Evolutionary conservation across 208 protist genomes (phyloP).

Genomic region (Trypanosoma theileri): DNA sequence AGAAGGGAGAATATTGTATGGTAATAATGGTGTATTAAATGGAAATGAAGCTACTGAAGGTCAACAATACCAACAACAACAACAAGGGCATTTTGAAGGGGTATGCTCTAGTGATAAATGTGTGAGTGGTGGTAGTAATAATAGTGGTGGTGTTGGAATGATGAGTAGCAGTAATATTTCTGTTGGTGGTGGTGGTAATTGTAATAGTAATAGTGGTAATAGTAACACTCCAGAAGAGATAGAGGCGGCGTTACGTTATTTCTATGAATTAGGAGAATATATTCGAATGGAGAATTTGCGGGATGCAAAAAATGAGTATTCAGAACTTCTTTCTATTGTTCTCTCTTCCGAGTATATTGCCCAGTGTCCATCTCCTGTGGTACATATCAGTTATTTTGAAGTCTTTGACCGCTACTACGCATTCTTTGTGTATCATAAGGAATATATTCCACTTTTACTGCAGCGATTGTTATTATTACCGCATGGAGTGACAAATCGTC

Average conservation of each 20-base stretch:
- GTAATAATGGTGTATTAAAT: not conserved
- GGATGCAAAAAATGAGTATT: conserved; percentile 36
- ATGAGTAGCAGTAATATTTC: conserved; percentile 2
- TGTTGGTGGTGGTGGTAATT: not conserved
- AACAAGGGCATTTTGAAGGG: not conserved
- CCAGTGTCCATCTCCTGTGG: conserved; percentile 27
- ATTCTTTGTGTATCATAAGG: conserved; percentile 66
- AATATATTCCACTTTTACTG: conserved; percentile 58
- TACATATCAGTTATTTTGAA: conserved; percentile 83
- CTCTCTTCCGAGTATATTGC: conserved; percentile 45
- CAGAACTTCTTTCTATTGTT: conserved; percentile 51
- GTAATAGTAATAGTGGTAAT: not conserved
- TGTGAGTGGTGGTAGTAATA: not conserved
- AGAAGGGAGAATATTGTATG: not conserved
- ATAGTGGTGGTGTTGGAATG: too few relatives aligned
- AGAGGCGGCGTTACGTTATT: conserved; percentile 69
- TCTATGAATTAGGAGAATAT: conserved; percentile 77
- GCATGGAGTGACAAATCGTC: conserved; percentile 59
- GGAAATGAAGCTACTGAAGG: not conserved
- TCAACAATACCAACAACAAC: not conserved
- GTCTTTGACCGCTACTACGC: conserved; percentile 63
- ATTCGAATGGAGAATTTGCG: conserved; percentile 52
- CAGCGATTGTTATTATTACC: conserved; percentile 68
- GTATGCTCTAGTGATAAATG: not conserved
- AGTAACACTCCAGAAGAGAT: conserved; percentile 31